These are phyloP conservation scores for Candida hungchunana DNA, from an alignment of 805 yeast species.

Conservation along the genomic window DNA sequence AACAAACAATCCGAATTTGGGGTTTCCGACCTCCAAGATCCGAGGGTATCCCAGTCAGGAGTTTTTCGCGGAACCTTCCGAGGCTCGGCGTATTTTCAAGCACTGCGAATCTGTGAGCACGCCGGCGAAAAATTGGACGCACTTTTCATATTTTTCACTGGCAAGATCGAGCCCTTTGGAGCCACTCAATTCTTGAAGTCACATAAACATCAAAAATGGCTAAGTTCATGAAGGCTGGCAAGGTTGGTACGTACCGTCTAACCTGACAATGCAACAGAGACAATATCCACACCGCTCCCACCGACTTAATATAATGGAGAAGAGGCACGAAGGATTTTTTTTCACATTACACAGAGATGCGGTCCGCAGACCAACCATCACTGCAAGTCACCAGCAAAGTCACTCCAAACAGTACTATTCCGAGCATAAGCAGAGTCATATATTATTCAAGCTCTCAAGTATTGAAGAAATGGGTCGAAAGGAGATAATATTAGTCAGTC, in stretches of 20 bases:
- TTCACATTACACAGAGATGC: not conserved
- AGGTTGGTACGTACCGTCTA: slow-evolving; percentile 66
- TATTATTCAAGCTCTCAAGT: too few relatives aligned
- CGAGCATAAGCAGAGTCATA: not conserved
- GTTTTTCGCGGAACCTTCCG: slow-evolving; percentile 2
- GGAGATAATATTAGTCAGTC: too few relatives aligned
- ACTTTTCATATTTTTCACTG: slow-evolving; percentile 22
- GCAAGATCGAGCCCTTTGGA: slow-evolving; percentile 6
- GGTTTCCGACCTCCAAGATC: slow-evolving; percentile 1
- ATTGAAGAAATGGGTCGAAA: too few relatives aligned
- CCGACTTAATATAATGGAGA: not conserved
- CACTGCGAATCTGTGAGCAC: slow-evolving; percentile 23
- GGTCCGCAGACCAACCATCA: not conserved
- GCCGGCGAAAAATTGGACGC: slow-evolving; percentile 22
- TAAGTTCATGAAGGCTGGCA: slow-evolving; percentile 98
- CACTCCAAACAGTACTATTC: not conserved
- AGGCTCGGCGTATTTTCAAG: slow-evolving; percentile 15
- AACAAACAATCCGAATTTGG: slow-evolving; percentile 11
- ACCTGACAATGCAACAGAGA: not conserved
- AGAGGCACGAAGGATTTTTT: not conserved
- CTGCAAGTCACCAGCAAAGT: not conserved
- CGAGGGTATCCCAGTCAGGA: not conserved
- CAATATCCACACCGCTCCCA: too few relatives aligned
- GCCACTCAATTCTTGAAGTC: slow-evolving; percentile 2
- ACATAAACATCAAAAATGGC: slow-evolving; percentile 57